Conservation (phyloP, 2,329 filamentous ascomycete species). For the Claviceps cyperi region DNA sequence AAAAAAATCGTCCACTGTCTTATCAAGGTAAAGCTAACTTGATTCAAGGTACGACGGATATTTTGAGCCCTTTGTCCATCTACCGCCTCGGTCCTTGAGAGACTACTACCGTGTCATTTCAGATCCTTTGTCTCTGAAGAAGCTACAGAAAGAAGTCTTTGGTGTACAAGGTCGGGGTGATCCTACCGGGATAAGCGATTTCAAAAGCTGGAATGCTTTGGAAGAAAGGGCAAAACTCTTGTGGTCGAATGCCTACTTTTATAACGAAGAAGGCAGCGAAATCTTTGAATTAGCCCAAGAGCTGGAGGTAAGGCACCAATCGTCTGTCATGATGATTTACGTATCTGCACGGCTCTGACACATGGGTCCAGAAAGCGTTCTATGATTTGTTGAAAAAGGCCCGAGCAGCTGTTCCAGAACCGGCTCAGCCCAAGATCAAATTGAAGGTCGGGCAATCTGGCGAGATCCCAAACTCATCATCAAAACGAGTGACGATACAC, state of each 20-base stretch:
- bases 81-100: constrained; percentile 60
- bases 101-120: constrained; percentile 81
- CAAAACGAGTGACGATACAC: constrained; percentile 58
- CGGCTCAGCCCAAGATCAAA: constrained; percentile 64
- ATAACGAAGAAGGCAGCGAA: constrained; percentile 84
- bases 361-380: constrained; percentile 48
- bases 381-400: constrained; percentile 54
- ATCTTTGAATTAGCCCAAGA: constrained; percentile 66
- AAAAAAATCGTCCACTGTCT: no score
- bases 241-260: constrained; percentile 78
- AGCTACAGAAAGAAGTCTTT: constrained; percentile 61
- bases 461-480: constrained; percentile 26
- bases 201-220: constrained; percentile 71
- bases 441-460: constrained; percentile 48
- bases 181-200: constrained; percentile 48
- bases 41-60: constrained; percentile 49
- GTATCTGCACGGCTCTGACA: constrained; percentile 3
- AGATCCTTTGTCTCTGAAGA: constrained; percentile 65
- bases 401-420: constrained; percentile 57
- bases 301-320: constrained; percentile 47
- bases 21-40: constrained; percentile 9
- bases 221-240: constrained; percentile 67
- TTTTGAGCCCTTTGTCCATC: constrained; percentile 60
- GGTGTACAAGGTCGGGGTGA: constrained; percentile 56
- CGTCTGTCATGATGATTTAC: not conserved